Evolutionary conservation across 2,329 filamentous ascomycete species (phyloP).

Genomic region (Nannizziopsis arthrosporioides): DNA sequence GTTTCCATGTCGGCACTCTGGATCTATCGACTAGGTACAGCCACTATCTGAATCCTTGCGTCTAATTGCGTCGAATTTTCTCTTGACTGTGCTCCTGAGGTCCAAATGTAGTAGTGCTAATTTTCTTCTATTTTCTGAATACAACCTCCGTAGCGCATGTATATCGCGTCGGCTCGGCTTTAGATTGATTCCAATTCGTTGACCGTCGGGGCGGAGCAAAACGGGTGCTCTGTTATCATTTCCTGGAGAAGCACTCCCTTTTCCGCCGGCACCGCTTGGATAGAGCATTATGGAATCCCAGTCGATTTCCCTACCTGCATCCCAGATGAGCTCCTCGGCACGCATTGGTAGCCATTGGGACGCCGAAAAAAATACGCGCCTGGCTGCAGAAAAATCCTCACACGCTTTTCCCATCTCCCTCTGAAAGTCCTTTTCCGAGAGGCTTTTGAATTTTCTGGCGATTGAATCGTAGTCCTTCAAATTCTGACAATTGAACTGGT

Average conservation of each 20-base stretch:
- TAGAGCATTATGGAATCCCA: constrained; percentile 10
- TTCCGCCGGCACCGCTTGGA: constrained; percentile 15
- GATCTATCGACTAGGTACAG: not conserved
- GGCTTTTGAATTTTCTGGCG: not conserved
- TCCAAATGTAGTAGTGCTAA: not conserved
- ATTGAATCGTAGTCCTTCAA: constrained; percentile 2
- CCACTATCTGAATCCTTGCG: not conserved
- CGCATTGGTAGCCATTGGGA: not conserved
- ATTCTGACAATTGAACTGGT: constrained; percentile 2
- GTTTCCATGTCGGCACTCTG: too few species aligned
- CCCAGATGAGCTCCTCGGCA: not conserved
- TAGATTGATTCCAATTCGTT: not conserved
- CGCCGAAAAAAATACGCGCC: not conserved
- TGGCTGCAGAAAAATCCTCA: not conserved
- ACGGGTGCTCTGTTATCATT: not conserved
- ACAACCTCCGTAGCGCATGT: not conserved
- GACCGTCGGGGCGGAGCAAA: not conserved
- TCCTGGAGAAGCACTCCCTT: not conserved
- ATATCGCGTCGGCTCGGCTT: not conserved
- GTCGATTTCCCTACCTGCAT: not conserved
- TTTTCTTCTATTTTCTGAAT: not conserved
- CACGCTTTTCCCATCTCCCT: not conserved
- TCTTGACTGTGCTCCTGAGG: not conserved
- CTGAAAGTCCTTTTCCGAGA: not conserved
- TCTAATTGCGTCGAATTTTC: not conserved